Evolutionary conservation across 2,329 filamentous ascomycete species (phyloP).

Genomic region (Coniella lustricola): DNA sequence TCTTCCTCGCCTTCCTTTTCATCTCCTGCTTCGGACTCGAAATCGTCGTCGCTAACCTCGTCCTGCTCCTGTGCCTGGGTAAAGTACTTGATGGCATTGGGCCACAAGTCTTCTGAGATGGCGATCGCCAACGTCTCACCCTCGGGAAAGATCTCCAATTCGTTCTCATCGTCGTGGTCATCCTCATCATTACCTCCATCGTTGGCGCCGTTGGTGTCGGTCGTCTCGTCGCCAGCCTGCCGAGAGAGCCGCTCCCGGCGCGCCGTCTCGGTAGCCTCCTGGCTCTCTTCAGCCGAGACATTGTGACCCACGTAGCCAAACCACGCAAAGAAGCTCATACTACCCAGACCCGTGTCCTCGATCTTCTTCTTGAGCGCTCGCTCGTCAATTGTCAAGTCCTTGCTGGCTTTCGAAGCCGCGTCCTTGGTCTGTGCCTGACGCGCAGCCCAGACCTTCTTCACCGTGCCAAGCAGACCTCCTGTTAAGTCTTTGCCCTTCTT

Average conservation of each 20-base stretch:
- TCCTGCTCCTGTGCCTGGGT: slow-evolving; percentile 67
- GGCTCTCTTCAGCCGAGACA: slow-evolving; percentile 66
- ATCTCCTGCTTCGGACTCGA: slow-evolving; percentile 53
- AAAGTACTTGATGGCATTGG: slow-evolving; percentile 83
- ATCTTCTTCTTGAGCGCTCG: slow-evolving; percentile 48
- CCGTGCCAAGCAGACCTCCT: slow-evolving; percentile 68
- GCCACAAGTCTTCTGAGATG: slow-evolving; percentile 83
- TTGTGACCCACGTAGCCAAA: slow-evolving; percentile 72
- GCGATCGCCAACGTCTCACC: slow-evolving; percentile 76
- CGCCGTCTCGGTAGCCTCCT: slow-evolving; percentile 53
- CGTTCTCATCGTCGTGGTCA: slow-evolving; percentile 54
- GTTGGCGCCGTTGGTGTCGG: slow-evolving; percentile 40
- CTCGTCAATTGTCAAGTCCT: slow-evolving; percentile 39
- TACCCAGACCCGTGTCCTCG: slow-evolving; percentile 54
- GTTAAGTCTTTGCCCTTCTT: slow-evolving; percentile 82
- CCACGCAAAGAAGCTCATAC: slow-evolving; percentile 78
- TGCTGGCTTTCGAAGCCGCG: slow-evolving; percentile 21
- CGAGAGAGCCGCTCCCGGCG: slow-evolving; percentile 42
- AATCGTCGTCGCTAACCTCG: slow-evolving; percentile 60
- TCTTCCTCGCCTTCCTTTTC: slow-evolving; percentile 34
- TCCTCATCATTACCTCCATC: slow-evolving; percentile 55
- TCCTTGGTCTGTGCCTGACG: slow-evolving; percentile 37
- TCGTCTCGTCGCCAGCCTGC: slow-evolving; percentile 40
- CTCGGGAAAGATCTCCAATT: slow-evolving; percentile 78
- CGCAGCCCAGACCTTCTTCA: slow-evolving; percentile 61